Percentiles rank a stretch among this genome's conserved stretches.
These are phyloP conservation scores for Xanthoparmelia taractica DNA, from an alignment of 495 filamentous ascomycete species.

Conservation along the genomic window DNA sequence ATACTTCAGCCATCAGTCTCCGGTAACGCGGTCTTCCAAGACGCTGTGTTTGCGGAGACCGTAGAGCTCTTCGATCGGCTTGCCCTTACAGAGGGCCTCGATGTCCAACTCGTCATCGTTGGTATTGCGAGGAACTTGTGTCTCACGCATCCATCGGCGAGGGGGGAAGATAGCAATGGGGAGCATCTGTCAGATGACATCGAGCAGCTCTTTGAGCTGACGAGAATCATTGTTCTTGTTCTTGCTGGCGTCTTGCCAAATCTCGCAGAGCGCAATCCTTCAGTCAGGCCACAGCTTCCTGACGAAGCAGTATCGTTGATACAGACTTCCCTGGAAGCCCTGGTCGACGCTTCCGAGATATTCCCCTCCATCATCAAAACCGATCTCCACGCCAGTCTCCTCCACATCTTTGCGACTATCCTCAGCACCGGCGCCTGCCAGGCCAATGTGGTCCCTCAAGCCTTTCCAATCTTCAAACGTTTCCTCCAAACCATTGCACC, in stretches of 20 bases:
- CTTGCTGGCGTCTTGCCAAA: conserved; percentile 81
- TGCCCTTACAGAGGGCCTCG: conserved; percentile 77
- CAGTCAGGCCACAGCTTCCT: conserved; percentile 60
- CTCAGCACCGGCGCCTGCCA: conserved; percentile 83
- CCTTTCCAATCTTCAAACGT: conserved; percentile 83
- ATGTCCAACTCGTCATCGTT: conserved; percentile 87
- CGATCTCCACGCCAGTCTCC: conserved; percentile 90
- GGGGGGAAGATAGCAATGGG: conserved; percentile 53
- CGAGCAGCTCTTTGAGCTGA: conserved; percentile 95
- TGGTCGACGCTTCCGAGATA: conserved; percentile 88
- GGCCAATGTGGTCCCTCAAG: conserved; percentile 77
- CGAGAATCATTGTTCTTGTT: conserved; percentile 88
- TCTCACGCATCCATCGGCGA: conserved; percentile 81
- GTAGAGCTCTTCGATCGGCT: conserved; percentile 94
- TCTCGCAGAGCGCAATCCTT: conserved; percentile 65
- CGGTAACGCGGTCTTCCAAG: conserved; percentile 91
- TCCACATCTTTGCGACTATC: conserved; percentile 93
- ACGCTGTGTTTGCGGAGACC: conserved; percentile 92
- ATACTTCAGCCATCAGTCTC: conserved; percentile 93
- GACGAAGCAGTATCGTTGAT: conserved; percentile 83
- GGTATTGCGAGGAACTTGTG: conserved; percentile 87
- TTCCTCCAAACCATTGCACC: conserved; percentile 53
- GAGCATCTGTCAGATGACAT: conserved; percentile 90
- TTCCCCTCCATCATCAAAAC: conserved; percentile 95
- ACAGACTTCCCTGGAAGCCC: conserved; percentile 67